Base-by-base conservation (phyloP, 495 filamentous ascomycete genomes). In the Margaritispora aquatica region DNA sequence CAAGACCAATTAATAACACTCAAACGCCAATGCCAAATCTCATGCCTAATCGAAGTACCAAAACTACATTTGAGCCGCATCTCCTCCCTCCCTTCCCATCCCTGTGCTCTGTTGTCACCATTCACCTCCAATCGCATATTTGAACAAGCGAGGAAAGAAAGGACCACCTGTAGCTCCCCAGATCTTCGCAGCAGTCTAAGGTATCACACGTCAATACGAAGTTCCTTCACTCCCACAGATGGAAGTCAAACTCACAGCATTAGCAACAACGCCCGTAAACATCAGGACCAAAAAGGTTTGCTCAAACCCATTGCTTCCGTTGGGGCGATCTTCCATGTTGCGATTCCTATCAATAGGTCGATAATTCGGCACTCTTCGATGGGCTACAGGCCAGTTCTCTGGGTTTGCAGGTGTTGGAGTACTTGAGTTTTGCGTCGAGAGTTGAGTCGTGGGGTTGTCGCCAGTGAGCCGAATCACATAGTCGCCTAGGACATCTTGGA, bases 221-320 rank as follows among this genome's bases (percentile, higher is more conserved):
- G 23, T 27, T 26, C 21, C 46, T 26, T 3, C 9, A 2, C 19
- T 27, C 4, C 22, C 8, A 11, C 22, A 10, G 22, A 4, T 31
- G 2, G 21, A 3, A 51, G 46, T 26, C n/a, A n/a, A 41, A 73
- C 79, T 62, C 64, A 84, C 82, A 56, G 75, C 70, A 61, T 81
- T 77, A n/a, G 78, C 57, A 70, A 69, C 71, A 9, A 80, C 75
- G 4, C 80, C 80, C 10, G 75, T 73, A 51, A 83, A 73, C 80
- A 85, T 81, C 1, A 75, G 62, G 48, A 70, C 70, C 50, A 82
- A 69, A 55, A 84, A 80, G 20, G 64, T 71, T 48, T 61, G 66
- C 65, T 83, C 79, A 4, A 67, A 63, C 5, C 29, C 54, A 65
- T 74, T 78, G 13, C 55, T 64, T n/a, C 76, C 76, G n/a, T 72